Evolutionary conservation across 176 grass and related monocot genomes (phyloP).

Genomic region (Pontederia crassipes): DNA sequence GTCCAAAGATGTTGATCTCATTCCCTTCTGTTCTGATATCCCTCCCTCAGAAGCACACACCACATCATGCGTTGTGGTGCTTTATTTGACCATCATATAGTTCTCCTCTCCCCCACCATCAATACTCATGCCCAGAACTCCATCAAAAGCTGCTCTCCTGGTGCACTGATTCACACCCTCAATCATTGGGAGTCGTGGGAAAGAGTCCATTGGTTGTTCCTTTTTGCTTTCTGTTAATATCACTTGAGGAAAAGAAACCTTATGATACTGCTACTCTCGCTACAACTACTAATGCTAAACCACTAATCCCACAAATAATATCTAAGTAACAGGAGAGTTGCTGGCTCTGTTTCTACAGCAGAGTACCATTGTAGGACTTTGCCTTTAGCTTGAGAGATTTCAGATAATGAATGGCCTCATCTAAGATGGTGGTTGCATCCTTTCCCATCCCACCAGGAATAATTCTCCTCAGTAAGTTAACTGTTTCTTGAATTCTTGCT

Average conservation of each 20-base stretch:
- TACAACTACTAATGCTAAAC: not conserved
- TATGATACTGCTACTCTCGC: constrained; percentile 20
- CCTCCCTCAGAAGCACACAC: not conserved
- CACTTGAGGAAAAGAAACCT: not conserved
- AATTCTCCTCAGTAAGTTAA: constrained; percentile 58
- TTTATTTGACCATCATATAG: constrained; percentile 17
- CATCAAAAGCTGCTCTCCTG: not conserved
- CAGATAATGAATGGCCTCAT: constrained; percentile 91
- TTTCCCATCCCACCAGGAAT: constrained; percentile 70
- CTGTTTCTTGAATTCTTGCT: constrained; percentile 79
- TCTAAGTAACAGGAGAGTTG: not conserved
- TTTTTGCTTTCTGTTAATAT: not conserved
- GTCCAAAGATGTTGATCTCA: constrained; percentile 3
- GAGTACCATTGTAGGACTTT: constrained; percentile 47
- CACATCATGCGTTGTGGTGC: not conserved
- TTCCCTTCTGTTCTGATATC: not conserved
- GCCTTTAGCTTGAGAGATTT: constrained; percentile 84
- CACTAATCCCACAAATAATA: constrained; percentile 7
- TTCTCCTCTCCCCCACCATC: not conserved
- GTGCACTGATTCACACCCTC: constrained; percentile 12
- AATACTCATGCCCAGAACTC: constrained; percentile 5
- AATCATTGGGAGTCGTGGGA: constrained; percentile 19
- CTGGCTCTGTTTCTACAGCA: constrained; percentile 22
- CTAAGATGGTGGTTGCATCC: constrained; percentile 65
- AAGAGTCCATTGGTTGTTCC: not conserved